Percentiles rank a stretch among this genome's conserved stretches.
Conservation (phyloP, 2,329 filamentous ascomycete genomes). For the Fusarium brevicatenulatum region DNA sequence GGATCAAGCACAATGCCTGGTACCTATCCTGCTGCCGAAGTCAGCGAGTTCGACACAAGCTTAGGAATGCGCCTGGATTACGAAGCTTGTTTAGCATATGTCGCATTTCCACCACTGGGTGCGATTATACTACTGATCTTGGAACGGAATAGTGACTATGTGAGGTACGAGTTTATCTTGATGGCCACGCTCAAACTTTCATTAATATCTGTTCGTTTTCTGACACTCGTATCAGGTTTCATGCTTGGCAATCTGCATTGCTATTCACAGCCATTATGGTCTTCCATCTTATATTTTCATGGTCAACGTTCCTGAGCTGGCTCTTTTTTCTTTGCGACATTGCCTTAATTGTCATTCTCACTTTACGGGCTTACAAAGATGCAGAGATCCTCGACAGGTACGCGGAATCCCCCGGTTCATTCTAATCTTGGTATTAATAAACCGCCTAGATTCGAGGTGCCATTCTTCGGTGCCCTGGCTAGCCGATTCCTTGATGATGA, state of each 20-base stretch:
- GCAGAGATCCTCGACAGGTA: constrained; percentile 74
- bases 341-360: constrained; percentile 78
- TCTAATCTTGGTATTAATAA: background rate
- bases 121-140: constrained; percentile 84
- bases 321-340: constrained; percentile 81
- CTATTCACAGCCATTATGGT: constrained; percentile 80
- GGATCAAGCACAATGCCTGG: constrained; percentile 47
- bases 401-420: constrained; percentile 24
- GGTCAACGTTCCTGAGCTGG: constrained; percentile 87
- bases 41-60: constrained; percentile 91
- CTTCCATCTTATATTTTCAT: constrained; percentile 86
- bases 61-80: constrained; percentile 87
- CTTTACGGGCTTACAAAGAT: constrained; percentile 84
- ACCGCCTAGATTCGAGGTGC: constrained; percentile 78
- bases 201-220: background rate
- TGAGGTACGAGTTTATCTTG: constrained; percentile 69
- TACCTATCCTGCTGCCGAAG: constrained; percentile 57
- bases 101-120: constrained; percentile 85
- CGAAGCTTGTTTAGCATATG: constrained; percentile 90
- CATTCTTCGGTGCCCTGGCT: constrained; percentile 85
- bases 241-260: constrained; percentile 93
- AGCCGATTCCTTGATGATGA: constrained; percentile 94
- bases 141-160: constrained; percentile 97
- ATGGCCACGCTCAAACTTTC: background rate
- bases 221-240: constrained; percentile 71